A percentile compares a stretch with the other conserved stretches of the same genome.
Evolutionary conservation across 192 early-diverging fungal species (phyloP).

Genomic region (Coemansia sp.): DNA sequence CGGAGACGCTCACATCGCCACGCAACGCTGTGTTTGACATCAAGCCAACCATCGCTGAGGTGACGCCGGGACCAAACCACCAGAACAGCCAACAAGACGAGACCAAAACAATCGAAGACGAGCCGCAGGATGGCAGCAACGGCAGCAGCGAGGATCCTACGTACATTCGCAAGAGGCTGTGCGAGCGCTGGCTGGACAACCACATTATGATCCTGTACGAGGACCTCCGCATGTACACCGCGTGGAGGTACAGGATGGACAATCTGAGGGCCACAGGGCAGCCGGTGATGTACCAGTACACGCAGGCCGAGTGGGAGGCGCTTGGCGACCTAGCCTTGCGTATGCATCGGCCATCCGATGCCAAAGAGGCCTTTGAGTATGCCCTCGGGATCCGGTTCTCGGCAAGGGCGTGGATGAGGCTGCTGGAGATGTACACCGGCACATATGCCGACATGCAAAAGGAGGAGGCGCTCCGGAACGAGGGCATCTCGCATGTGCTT

Average conservation of each 20-base stretch:
- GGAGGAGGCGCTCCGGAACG: slow-evolving; percentile 57
- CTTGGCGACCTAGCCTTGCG: slow-evolving; percentile 90
- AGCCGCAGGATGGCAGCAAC: not conserved
- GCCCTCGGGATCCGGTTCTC: slow-evolving; percentile 91
- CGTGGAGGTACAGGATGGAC: slow-evolving; percentile 84
- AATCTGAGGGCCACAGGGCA: slow-evolving; percentile 50
- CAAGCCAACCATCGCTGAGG: slow-evolving; percentile 1
- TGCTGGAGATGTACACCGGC: slow-evolving; percentile 71
- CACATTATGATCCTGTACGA: slow-evolving; percentile 99
- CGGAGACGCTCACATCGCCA: slow-evolving; percentile 25
- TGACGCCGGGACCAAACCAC: slow-evolving; percentile 10
- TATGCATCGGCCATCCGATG: slow-evolving; percentile 85
- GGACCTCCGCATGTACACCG: slow-evolving; percentile 92
- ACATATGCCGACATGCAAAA: slow-evolving; percentile 59
- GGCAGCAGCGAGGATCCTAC: not conserved
- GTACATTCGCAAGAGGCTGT: slow-evolving; percentile 81
- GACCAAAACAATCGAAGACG: slow-evolving; percentile 6
- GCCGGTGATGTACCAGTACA: slow-evolving; percentile 84
- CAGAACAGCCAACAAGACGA: slow-evolving; percentile 7
- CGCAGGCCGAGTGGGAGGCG: slow-evolving; percentile 97
- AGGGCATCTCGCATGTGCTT: slow-evolving; percentile 14
- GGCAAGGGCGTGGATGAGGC: slow-evolving; percentile 81
- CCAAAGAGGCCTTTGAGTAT: slow-evolving; percentile 86
- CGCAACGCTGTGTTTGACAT: slow-evolving; percentile 12
- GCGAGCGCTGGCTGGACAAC: slow-evolving; percentile 99